Conservation (phyloP, 352 stramenopile species). For the Elongisporangium undulatum region DNA sequence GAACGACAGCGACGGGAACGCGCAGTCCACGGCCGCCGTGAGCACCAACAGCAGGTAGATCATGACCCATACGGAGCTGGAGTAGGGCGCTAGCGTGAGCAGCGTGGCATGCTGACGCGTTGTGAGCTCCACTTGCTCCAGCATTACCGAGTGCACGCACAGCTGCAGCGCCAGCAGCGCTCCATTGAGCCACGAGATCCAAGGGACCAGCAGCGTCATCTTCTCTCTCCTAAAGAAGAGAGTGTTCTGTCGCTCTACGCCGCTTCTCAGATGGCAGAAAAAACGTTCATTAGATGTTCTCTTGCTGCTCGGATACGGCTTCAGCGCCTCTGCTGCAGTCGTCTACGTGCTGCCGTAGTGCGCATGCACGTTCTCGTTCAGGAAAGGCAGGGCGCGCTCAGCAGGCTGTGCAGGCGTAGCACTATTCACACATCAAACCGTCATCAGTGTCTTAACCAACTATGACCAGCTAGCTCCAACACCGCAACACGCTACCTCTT, state of each 20-base stretch:
- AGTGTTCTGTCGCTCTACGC: background rate
- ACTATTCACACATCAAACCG: background rate
- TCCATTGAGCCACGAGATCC: conserved; percentile 49
- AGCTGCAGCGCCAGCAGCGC: conserved; percentile 63
- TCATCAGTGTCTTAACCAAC: background rate
- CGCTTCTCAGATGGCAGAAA: background rate
- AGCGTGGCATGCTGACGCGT: conserved; percentile 62
- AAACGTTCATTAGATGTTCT: background rate
- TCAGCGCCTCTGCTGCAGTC: background rate
- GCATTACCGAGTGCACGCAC: conserved; percentile 45
- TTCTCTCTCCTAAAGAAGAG: background rate
- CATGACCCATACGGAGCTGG: conserved; percentile 76
- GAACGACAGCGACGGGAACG: conserved; percentile 53
- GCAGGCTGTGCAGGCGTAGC: conserved; percentile 13
- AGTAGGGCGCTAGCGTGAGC: conserved; percentile 66
- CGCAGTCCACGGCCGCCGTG: conserved; percentile 59
- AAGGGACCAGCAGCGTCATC: conserved; percentile 8
- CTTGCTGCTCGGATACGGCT: too few relatives aligned
- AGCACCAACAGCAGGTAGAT: conserved; percentile 71
- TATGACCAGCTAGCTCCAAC: background rate
- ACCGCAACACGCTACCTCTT: conserved; percentile 20
- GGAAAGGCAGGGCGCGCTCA: conserved; percentile 29
- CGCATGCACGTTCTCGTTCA: conserved; percentile 24
- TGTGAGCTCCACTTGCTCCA: conserved; percentile 41
- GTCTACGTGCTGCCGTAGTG: conserved; percentile 34